These are phyloP conservation scores for Solidago caesia DNA, from an alignment of 129 eudicot genomes.

Conservation along the genomic window DNA sequence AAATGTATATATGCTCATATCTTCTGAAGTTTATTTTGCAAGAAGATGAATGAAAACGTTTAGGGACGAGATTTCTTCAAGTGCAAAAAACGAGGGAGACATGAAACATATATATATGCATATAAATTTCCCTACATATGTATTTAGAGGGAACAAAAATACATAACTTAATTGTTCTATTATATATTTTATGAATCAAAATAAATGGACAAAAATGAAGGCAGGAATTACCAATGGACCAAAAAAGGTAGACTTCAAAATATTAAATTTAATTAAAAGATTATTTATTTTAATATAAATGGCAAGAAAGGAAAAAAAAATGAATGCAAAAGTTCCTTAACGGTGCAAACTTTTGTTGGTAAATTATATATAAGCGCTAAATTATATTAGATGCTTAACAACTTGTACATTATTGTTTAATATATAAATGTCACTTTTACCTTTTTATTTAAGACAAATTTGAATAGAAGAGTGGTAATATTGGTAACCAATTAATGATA, in stretches of 20 bases:
- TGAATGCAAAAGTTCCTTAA: neutral
- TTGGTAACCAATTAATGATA: too few relatives aligned
- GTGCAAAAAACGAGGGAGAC: constrained; percentile 34
- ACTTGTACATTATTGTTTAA: too few relatives aligned
- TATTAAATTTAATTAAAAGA: neutral
- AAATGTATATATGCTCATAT: constrained; percentile 1
- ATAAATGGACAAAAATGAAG: constrained; percentile 1
- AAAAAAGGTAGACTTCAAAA: constrained; percentile 4
- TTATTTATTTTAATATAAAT: neutral
- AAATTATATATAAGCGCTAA: too few relatives aligned
- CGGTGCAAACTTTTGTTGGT: too few relatives aligned
- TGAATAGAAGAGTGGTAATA: too few relatives aligned
- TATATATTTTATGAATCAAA: constrained; percentile 16
- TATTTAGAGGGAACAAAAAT: constrained; percentile 13
- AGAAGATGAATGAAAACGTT: constrained; percentile 22
- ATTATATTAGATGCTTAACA: too few relatives aligned
- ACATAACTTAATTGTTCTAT: constrained; percentile 17
- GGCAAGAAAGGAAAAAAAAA: neutral
- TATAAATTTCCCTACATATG: constrained; percentile 28
- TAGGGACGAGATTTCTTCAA: constrained; percentile 27
- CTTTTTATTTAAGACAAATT: too few relatives aligned
- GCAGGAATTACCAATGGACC: constrained; percentile 25
- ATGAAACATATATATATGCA: constrained; percentile 18
- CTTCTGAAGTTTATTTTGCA: constrained; percentile 10
- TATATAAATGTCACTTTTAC: too few relatives aligned